Percentiles rank a stretch among this genome's conserved stretches.
These are phyloP conservation scores for Cladosporium phlei DNA, from an alignment of 2,329 filamentous ascomycete species.

Conservation along the genomic window DNA sequence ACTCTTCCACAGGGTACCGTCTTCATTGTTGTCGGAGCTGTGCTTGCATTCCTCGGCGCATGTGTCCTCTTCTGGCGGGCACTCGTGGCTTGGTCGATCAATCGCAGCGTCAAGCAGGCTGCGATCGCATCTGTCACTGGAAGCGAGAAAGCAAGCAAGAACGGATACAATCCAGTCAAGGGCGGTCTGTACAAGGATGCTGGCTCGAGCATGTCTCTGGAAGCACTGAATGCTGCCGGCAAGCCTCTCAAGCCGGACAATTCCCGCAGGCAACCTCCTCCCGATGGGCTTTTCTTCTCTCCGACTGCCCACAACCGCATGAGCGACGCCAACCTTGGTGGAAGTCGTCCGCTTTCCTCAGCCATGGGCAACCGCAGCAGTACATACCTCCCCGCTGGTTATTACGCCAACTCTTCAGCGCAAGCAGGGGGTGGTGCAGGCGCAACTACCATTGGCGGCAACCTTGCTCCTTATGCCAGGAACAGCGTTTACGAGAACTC, in stretches of 20 bases:
- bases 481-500: conserved; percentile 24
- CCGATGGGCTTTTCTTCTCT: conserved; percentile 84
- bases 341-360: conserved; percentile 17
- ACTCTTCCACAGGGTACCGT: conserved; percentile 85
- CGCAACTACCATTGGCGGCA: conserved; percentile 41
- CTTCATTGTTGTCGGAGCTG: conserved; percentile 89
- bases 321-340: conserved; percentile 22
- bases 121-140: conserved; percentile 64
- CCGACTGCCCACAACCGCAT: conserved; percentile 67
- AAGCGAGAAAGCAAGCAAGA: conserved; percentile 26
- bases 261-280: conserved; percentile 43
- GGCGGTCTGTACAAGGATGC: conserved; percentile 41
- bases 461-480: conserved; percentile 27
- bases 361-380: conserved; percentile 58
- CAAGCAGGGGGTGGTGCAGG: conserved; percentile 39
- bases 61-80: conserved; percentile 84
- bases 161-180: conserved; percentile 21
- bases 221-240: conserved; percentile 43
- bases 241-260: conserved; percentile 33
- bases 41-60: conserved; percentile 75
- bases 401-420: conserved; percentile 70
- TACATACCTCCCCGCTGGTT: conserved; percentile 81
- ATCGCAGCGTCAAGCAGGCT: conserved; percentile 82
- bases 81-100: conserved; percentile 83
- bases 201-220: conserved; percentile 53